These are phyloP conservation scores for Vicia sativa DNA, from an alignment of 306 rosid species.

Conservation along the genomic window DNA sequence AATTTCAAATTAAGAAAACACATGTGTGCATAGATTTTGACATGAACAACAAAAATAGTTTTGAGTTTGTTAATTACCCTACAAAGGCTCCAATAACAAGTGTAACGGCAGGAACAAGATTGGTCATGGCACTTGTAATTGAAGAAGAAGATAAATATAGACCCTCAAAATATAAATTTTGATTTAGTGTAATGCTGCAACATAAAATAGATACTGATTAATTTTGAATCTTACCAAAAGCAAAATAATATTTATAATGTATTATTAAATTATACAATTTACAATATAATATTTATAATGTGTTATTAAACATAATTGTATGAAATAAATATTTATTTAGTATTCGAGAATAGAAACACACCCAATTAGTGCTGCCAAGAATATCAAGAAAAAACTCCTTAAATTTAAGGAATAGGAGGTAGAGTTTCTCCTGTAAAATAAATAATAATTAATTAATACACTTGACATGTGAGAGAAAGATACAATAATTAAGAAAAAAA, in stretches of 20 bases:
- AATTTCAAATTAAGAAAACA: background rate
- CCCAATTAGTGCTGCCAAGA: constrained; percentile 57
- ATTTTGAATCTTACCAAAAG: background rate
- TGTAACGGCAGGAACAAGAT: constrained; percentile 65
- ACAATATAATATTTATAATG: too few species aligned
- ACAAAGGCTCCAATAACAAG: constrained; percentile 48
- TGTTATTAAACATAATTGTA: too few species aligned
- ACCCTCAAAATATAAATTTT: constrained; percentile 48
- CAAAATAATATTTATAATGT: too few species aligned
- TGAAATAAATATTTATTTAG: too few species aligned
- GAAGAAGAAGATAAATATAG: too few species aligned
- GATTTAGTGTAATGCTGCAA: constrained; percentile 47
- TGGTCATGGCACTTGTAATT: too few species aligned
- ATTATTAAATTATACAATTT: too few species aligned
- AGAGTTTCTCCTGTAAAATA: constrained; percentile 42
- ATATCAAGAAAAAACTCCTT: constrained; percentile 51
- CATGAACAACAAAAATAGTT: background rate
- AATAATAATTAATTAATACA: background rate
- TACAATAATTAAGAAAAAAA: background rate
- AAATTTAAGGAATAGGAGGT: constrained; percentile 40
- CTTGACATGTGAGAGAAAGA: background rate
- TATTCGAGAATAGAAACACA: constrained; percentile 29
- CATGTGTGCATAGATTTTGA: too few species aligned
- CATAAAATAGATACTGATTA: background rate
- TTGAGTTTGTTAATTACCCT: constrained; percentile 39